Evolutionary conservation across 2,329 filamentous ascomycete species (phyloP).

Genomic region (Epicoccum nigrum): DNA sequence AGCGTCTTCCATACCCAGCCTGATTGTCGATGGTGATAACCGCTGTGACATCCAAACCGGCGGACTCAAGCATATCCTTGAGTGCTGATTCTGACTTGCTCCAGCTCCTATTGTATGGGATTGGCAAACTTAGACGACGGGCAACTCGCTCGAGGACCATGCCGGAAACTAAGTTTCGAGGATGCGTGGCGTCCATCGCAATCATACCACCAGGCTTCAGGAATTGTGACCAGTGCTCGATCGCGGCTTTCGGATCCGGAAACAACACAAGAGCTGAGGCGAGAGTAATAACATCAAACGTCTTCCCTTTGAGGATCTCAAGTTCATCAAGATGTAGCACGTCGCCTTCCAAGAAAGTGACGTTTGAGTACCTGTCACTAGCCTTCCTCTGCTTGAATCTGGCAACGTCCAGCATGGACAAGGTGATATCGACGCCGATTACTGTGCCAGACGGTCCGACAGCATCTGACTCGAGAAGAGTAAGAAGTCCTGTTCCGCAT

Average conservation of each 20-base stretch:
- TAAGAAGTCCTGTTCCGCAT: conserved; percentile 54
- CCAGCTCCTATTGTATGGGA: conserved; percentile 48
- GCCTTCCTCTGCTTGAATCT: conserved; percentile 35
- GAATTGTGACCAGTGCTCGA: conserved; percentile 48
- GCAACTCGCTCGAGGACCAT: conserved; percentile 48
- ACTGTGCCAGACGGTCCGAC: conserved; percentile 49
- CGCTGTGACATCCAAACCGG: conserved; percentile 45
- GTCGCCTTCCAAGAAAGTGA: conserved; percentile 46
- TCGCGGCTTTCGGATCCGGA: conserved; percentile 44
- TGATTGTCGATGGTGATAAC: conserved; percentile 43
- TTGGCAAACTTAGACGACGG: conserved; percentile 35
- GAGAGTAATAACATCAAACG: conserved; percentile 47
- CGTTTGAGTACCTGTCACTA: conserved; percentile 37
- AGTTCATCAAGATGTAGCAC: conserved; percentile 44
- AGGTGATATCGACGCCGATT: conserved; percentile 51
- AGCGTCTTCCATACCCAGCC: conserved; percentile 37
- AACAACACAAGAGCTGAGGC: conserved; percentile 52
- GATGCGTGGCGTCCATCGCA: conserved; percentile 49
- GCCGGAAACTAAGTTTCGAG: conserved; percentile 45
- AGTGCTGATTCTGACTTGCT: conserved; percentile 43
- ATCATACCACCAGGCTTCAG: conserved; percentile 51
- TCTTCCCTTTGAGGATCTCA: conserved; percentile 29
- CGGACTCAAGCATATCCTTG: conserved; percentile 38
- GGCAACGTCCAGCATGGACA: conserved; percentile 51
- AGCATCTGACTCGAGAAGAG: conserved; percentile 47